phyloP scores from a whole-genome alignment of 306 rosid species.

The Nissolia schottii region DNA sequence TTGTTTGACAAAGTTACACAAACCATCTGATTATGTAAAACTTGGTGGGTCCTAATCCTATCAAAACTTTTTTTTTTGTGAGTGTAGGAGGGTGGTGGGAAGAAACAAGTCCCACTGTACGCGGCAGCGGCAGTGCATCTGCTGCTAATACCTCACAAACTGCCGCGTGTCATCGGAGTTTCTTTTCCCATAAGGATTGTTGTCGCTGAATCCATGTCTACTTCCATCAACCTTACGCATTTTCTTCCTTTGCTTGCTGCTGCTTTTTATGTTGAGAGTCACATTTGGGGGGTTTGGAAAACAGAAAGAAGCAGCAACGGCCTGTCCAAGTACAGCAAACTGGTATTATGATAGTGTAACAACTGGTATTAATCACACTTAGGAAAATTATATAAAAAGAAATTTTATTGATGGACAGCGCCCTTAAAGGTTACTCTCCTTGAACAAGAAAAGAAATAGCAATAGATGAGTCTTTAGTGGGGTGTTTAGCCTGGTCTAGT shows the following conservation, averaged over 20 bases:
- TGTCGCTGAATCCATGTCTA: slow-evolving; percentile 59
- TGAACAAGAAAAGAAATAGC: too few species aligned
- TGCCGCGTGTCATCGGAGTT: slow-evolving; percentile 40
- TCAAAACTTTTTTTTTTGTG: slow-evolving; percentile 35
- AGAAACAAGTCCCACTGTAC: not conserved
- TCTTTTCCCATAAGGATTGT: slow-evolving; percentile 64
- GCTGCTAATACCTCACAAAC: slow-evolving; percentile 47
- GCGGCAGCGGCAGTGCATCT: not conserved
- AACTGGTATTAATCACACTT: not conserved
- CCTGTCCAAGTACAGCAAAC: slow-evolving; percentile 46
- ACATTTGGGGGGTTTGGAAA: slow-evolving; percentile 88
- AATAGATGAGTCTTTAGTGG: too few species aligned
- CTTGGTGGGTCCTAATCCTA: slow-evolving; percentile 6
- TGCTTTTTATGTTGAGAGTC: slow-evolving; percentile 63
- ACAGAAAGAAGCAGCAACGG: slow-evolving; percentile 74
- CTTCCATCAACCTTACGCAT: slow-evolving; percentile 51
- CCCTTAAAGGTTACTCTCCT: too few species aligned
- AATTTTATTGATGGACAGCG: too few species aligned
- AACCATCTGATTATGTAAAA: not conserved
- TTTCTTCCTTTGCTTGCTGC: slow-evolving; percentile 62
- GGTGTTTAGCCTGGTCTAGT: too few species aligned
- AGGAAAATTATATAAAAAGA: too few species aligned
- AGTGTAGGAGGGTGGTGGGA: not conserved
- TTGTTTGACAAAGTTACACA: slow-evolving; percentile 6
- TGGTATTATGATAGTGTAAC: not conserved